Conservation (phyloP, 2,329 filamentous ascomycete species). For the Arthrocladium fulminans region DNA sequence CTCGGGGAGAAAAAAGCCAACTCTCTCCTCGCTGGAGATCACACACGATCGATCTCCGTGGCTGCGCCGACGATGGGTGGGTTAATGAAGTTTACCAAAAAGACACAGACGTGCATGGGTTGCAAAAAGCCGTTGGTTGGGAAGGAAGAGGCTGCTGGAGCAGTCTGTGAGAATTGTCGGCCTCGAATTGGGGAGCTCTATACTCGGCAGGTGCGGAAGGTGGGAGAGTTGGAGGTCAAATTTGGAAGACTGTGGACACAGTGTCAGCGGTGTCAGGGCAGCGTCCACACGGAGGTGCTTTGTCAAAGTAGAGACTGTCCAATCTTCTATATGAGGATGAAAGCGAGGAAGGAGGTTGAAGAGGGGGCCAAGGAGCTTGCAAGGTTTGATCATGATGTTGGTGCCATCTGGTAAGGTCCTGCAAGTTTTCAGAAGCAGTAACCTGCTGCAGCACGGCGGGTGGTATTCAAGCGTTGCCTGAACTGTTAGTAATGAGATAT, state of each 20-base stretch:
- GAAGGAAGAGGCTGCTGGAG: conserved; percentile 70
- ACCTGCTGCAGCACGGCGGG: no score
- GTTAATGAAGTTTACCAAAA: conserved; percentile 97
- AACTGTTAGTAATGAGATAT: no score
- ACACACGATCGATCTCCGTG: conserved; percentile 89
- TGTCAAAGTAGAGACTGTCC: conserved; percentile 94
- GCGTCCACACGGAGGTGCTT: conserved; percentile 96
- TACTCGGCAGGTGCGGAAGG: conserved; percentile 77
- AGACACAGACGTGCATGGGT: conserved; percentile 95
- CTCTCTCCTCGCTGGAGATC: conserved; percentile 78
- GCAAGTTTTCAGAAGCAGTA: no score
- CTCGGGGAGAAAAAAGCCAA: conserved; percentile 85
- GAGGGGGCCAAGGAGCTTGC: conserved; percentile 84
- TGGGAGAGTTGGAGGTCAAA: conserved; percentile 83
- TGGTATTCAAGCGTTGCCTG: no score
- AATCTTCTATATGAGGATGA: conserved; percentile 99
- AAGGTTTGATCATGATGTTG: conserved; percentile 79
- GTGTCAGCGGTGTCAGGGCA: conserved; percentile 94
- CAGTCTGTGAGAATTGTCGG: conserved; percentile 78
- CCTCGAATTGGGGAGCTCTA: conserved; percentile 86
- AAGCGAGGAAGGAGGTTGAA: conserved; percentile 97
- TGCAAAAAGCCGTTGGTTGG: conserved; percentile 91
- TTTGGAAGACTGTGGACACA: conserved; percentile 96
- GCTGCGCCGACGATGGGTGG: conserved; percentile 85
- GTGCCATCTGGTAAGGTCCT: conserved; percentile 28